Percentiles rank a stretch among this genome's conserved stretches.
Evolutionary conservation across 768 basidiomycete species (phyloP).

Genomic region (Boletus sp.): DNA sequence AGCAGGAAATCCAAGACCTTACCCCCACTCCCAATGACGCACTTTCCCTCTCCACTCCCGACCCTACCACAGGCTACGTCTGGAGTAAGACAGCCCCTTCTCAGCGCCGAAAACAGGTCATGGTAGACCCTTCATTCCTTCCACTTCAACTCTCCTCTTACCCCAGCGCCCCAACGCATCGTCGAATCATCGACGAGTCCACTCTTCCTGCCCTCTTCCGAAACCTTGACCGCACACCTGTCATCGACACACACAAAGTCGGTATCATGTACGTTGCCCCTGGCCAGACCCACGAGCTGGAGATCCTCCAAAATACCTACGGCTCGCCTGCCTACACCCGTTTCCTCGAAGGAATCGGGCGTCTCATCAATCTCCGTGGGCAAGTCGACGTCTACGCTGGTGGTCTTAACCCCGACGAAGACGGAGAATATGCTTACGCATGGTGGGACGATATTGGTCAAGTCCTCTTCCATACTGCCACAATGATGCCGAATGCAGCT

Average conservation of each 20-base stretch:
- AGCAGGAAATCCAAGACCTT: constrained; percentile 24
- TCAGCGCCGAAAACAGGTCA: constrained; percentile 82
- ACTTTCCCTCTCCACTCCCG: constrained; percentile 43
- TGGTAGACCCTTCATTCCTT: constrained; percentile 81
- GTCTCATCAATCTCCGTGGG: constrained; percentile 82
- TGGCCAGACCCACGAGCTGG: constrained; percentile 77
- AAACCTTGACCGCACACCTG: constrained; percentile 78
- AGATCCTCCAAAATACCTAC: constrained; percentile 86
- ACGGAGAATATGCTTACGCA: constrained; percentile 96
- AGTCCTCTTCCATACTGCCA: constrained; percentile 92
- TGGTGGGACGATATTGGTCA: constrained; percentile 99
- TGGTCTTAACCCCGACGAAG: constrained; percentile 84
- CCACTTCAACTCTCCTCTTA: constrained; percentile 82
- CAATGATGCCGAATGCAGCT: constrained; percentile 85
- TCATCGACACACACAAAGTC: constrained; percentile 96
- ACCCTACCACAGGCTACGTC: constrained; percentile 80
- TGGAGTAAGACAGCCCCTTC: constrained; percentile 87
- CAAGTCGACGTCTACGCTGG: constrained; percentile 93
- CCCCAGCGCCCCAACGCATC: constrained; percentile 40
- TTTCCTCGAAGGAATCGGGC: constrained; percentile 86
- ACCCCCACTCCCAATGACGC: background rate
- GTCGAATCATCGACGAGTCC: constrained; percentile 52
- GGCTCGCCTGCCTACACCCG: constrained; percentile 94
- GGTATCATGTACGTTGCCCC: constrained; percentile 95
- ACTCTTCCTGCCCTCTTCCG: constrained; percentile 57